Base-by-base conservation (phyloP, 225 moss, liverwort and hornwort genomes). In the Anthoceros angustus region DNA sequence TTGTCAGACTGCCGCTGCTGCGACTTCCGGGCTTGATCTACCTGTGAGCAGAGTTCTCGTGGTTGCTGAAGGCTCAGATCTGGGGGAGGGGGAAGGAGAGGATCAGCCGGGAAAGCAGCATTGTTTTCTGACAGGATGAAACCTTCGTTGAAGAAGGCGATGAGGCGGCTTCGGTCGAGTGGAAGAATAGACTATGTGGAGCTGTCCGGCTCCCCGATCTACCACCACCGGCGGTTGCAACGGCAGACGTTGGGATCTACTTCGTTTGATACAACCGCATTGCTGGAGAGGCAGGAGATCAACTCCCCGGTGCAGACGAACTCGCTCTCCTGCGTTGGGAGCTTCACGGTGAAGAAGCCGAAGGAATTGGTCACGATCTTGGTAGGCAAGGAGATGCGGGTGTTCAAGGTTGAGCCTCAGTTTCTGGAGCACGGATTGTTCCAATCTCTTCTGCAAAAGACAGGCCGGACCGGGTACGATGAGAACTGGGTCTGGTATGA, bases 381-480 rank as follows among this genome's bases (percentile, higher is more conserved):
- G 24, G 85, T 85, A 11, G 85, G 85, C 16, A 78, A 85, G 70
- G 85, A 85, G 46, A 75, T 77, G 43, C 83, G 79, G 64, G 67
- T 78, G 24, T 85, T 85, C 67, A 82, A 82, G 74, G 85, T 85
- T 69, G 82, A 82, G 74, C 85, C 82, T 15, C 85, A 85, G 68
- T 80, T 85, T 79, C 67, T 85, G 50, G 71, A 85, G 72, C 85
- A 85, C 39, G 73, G 78, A 8, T 74, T 85, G 39, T 41, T 85
- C 5, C 76, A 82, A 65, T 78, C 82, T 40, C 68, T 85, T 41
- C 68, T 85, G 40, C 74, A 71, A 25, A 74, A 76, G 64, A 82
- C 85, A 0, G 67, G 69, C 4, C 75, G n/a, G 71, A 75, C 42
- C 6, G 66, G 41, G 12, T 41, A 43, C 11, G 41, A 42, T 14